A percentile compares a stretch with the other conserved stretches of the same genome.
Conservation (phyloP, 345 rosid genomes). For the Corymbia maculata region DNA sequence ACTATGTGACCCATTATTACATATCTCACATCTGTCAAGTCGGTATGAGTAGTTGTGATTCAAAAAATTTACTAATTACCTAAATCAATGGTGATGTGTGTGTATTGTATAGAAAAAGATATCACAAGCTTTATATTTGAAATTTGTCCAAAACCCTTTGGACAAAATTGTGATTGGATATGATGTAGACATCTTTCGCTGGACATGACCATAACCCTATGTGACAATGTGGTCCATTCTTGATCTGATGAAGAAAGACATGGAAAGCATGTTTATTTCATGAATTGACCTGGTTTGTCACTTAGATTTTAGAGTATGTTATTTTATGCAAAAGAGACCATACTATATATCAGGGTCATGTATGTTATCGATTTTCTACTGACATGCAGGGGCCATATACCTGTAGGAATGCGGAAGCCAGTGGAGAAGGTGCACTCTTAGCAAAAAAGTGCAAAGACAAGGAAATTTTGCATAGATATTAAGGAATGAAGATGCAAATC, state of each 20-base stretch:
- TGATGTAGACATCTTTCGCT: background rate
- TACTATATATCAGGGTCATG: background rate
- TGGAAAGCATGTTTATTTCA: background rate
- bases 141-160: background rate
- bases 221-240: background rate
- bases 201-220: background rate
- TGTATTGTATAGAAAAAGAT: background rate
- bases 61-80: background rate
- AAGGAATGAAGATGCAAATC: background rate
- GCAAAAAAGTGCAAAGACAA: background rate
- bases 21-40: background rate
- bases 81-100: background rate
- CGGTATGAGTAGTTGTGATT: background rate
- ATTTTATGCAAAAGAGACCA: background rate
- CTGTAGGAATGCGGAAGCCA: constrained; percentile 11
- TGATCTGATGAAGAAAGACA: background rate
- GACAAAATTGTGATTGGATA: background rate
- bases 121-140: background rate
- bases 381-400: background rate
- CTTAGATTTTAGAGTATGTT: background rate
- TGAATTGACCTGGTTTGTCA: background rate
- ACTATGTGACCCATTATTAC: background rate
- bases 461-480: background rate
- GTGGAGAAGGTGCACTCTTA: constrained; percentile 1
- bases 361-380: background rate